Base-by-base conservation (phyloP, 108 stramenopile species). In the Cyclostephanos tholiformis region DNA sequence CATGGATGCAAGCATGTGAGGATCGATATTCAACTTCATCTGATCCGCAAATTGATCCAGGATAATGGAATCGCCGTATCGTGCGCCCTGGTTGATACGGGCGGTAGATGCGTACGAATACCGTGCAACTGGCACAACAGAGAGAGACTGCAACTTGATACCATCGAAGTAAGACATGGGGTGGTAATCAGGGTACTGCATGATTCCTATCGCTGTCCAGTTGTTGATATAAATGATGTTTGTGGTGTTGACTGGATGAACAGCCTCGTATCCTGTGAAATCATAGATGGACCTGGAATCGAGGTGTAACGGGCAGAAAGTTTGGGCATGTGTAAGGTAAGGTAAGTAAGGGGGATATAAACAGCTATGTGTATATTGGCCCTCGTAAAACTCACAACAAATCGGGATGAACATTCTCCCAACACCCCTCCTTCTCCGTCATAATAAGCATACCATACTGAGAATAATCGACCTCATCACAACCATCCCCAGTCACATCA, bases 341-440 rank as follows among this genome's bases (percentile, higher is more conserved):
- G n/a, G n/a, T n/a, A n/a, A n/a, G n/a, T n/a, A n/a, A n/a, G n/a
- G n/a, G n/a, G n/a, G n/a, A n/a, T n/a, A n/a, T n/a, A n/a, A n/a
- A n/a, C n/a, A n/a, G n/a, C n/a, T n/a, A n/a, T n/a, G n/a, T n/a
- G n/a, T n/a, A n/a, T n/a, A n/a, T n/a, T n/a, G n/a, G n/a, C n/a
- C n/a, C n/a, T 35, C 43, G 13, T 10, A 26, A 52, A 68, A 19
- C 81, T 65, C 48, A 70, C 75, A 79, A 61, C 12, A 77, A 62
- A 57, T 84, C 67, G 12, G 79, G 83, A 53, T 86, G 85, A 13
- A 80, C 79, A 73, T 86, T 78, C 52, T 86, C 76, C 77, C 78
- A 86, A 36, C 85, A 86, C 10, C 73, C 74, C 22, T 67, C 78
- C 29, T 61, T 32, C 23, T 39, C 38, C 25, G 79, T 82, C 77